Conservation (phyloP, 805 yeast species). For the Starmerella geochares region DNA sequence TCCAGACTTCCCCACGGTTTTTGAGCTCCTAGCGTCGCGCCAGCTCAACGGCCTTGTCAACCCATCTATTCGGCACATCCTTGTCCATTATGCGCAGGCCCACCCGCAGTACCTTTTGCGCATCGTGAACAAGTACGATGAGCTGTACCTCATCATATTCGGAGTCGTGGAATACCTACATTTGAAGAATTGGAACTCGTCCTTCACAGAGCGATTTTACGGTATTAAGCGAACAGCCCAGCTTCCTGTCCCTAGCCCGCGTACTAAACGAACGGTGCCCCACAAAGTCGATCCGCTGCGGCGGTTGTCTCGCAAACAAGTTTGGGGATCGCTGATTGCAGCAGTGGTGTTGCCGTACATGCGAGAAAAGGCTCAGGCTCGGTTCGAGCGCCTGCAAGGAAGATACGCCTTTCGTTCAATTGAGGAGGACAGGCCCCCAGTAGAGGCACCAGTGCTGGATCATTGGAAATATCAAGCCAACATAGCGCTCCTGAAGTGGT, state of each 20-base stretch:
- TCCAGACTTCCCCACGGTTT: constrained; percentile 70
- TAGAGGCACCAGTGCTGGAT: constrained; percentile 21
- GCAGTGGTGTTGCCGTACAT: constrained; percentile 60
- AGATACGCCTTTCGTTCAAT: constrained; percentile 43
- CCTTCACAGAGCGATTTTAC: constrained; percentile 85
- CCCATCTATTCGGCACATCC: constrained; percentile 69
- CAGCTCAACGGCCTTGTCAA: constrained; percentile 69
- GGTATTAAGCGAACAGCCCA: constrained; percentile 59
- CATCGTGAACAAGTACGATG: constrained; percentile 65
- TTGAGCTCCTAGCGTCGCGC: constrained; percentile 73
- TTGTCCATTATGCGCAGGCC: constrained; percentile 69
- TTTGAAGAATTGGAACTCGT: constrained; percentile 63
- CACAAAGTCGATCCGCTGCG: constrained; percentile 41
- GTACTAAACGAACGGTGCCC: constrained; percentile 29
- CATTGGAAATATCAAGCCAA: constrained; percentile 28
- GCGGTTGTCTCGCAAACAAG: constrained; percentile 45
- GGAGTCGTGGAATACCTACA: constrained; percentile 62
- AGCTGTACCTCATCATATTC: constrained; percentile 51
- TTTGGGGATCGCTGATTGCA: constrained; percentile 41
- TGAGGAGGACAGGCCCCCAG: constrained; percentile 27
- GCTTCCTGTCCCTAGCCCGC: constrained; percentile 27
- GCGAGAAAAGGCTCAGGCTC: constrained; percentile 53
- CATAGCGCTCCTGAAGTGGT: constrained; percentile 43
- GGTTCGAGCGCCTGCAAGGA: constrained; percentile 55
- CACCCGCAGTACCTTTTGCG: constrained; percentile 60